These are phyloP conservation scores for Calonectria hawksworthii DNA, from an alignment of 2,329 filamentous ascomycete genomes.

Conservation along the genomic window DNA sequence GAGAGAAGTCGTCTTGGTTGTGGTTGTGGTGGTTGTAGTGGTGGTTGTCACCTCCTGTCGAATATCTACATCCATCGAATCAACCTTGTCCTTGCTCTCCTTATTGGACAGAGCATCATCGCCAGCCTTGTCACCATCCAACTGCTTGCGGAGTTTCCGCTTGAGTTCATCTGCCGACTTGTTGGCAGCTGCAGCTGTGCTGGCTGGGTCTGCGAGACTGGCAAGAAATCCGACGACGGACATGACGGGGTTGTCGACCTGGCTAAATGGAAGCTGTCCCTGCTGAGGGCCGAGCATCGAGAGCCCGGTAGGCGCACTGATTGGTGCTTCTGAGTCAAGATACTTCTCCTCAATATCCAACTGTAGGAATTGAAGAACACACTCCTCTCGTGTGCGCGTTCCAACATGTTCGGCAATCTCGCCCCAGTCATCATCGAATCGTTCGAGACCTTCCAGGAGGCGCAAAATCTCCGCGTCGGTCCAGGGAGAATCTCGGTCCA, in stretches of 20 bases:
- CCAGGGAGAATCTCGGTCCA: slow-evolving; percentile 91
- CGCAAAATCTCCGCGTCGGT: slow-evolving; percentile 90
- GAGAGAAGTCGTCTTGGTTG: slow-evolving; percentile 63
- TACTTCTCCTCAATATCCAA: slow-evolving; percentile 99
- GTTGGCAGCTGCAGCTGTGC: slow-evolving; percentile 90
- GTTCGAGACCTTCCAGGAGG: slow-evolving; percentile 90
- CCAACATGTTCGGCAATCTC: slow-evolving; percentile 93
- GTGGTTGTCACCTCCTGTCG: slow-evolving; percentile 67
- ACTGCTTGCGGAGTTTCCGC: slow-evolving; percentile 81
- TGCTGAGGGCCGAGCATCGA: slow-evolving; percentile 79
- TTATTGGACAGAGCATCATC: slow-evolving; percentile 68
- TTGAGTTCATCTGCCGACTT: slow-evolving; percentile 90
- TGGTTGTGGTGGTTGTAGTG: slow-evolving; percentile 64
- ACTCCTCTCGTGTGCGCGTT: slow-evolving; percentile 93
- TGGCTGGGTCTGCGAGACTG: slow-evolving; percentile 88
- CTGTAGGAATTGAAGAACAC: slow-evolving; percentile 95
- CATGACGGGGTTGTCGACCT: slow-evolving; percentile 96
- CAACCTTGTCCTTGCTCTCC: slow-evolving; percentile 69
- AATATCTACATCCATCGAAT: slow-evolving; percentile 76
- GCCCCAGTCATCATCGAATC: slow-evolving; percentile 96
- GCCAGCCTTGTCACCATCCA: slow-evolving; percentile 69
- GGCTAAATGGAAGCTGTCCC: slow-evolving; percentile 89
- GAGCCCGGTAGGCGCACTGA: slow-evolving; percentile 69
- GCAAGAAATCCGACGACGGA: slow-evolving; percentile 96
- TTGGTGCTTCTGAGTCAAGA: slow-evolving; percentile 77